Evolutionary conservation across 106 monocot species (phyloP).

Genomic region (Hemerocallis citrina): DNA sequence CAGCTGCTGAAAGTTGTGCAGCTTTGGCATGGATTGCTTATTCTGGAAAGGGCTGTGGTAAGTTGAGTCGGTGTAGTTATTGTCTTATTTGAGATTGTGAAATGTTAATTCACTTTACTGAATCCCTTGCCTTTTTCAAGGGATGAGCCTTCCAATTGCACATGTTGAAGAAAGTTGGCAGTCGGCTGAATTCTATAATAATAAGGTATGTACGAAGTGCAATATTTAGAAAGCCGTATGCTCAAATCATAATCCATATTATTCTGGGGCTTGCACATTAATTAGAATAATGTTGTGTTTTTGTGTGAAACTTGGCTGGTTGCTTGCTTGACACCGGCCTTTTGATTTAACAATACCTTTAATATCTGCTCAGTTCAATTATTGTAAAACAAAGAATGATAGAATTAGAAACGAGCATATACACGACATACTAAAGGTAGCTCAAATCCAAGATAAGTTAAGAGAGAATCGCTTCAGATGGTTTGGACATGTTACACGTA

Average conservation of each 20-base stretch:
- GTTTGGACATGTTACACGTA: too few relatives aligned
- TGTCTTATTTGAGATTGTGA: not conserved
- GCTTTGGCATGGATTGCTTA: constrained; percentile 80
- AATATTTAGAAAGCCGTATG: not conserved
- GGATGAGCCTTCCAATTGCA: constrained; percentile 62
- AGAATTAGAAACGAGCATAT: too few relatives aligned
- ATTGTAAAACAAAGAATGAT: too few relatives aligned
- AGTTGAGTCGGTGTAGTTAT: constrained; percentile 3
- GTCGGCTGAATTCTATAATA: constrained; percentile 78
- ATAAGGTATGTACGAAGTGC: constrained; percentile 31
- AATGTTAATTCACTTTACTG: not conserved
- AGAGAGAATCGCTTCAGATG: too few relatives aligned
- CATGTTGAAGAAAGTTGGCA: constrained; percentile 88
- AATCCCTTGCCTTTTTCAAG: constrained; percentile 20
- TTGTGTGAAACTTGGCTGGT: not conserved
- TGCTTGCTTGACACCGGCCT: not conserved
- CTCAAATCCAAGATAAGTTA: too few relatives aligned
- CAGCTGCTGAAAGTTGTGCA: constrained; percentile 48
- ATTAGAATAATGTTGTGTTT: not conserved
- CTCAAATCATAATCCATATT: not conserved
- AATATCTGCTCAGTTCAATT: too few relatives aligned
- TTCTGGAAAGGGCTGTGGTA: constrained; percentile 67
- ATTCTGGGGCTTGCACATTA: not conserved
- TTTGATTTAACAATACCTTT: not conserved
- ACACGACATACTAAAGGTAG: too few relatives aligned